Base-by-base conservation (phyloP, 208 protist species). In the Sergeia podlipaevii region DNA sequence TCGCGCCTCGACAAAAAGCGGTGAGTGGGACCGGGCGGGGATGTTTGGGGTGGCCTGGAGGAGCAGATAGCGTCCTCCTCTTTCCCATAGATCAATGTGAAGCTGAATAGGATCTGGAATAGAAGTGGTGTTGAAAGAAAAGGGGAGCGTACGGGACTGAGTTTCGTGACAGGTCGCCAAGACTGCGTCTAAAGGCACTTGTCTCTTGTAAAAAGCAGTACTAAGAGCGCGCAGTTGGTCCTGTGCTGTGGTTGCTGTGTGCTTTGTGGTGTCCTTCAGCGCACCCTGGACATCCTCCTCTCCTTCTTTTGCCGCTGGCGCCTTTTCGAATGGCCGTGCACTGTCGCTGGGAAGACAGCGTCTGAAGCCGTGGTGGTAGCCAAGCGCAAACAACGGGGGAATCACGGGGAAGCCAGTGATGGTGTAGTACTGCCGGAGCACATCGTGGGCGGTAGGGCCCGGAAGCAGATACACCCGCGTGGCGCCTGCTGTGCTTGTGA, bases 21-120 rank as follows among this genome's bases (percentile, higher is more conserved):
- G 70, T 26, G 85, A 96, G 51, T 55, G 73, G 4, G 26, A 29
- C 37, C 65, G 81, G 8, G 77, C 50, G 62, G 97, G 97, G 63
- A 99, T 93, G 49, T 98, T 97, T 21, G 98, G 97, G 42, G 98
- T 95, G 5, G 97, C 79, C 59, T 98, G 98, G 11, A 89, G 90
- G n/a, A 99, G 86, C 58, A 99, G 69, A 69, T 95, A 81, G 46
- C 84, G 69, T 2, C 93, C 83, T 13, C 91, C 93, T 26, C 42
- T 17, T 6, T 70, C 74, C 42, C 98, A 73, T 0, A 81, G 23
- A 7, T 68, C 45, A 6, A 89, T 32, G 64, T 96, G 87, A 88
- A 99, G 86, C 10, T 33, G 20, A 26, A 78, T 49, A 21, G 97
- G 92, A 18, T 91, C 79, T n/a, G 95, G 82, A 68, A 99, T 98